Percentiles rank a stretch among this genome's conserved stretches.
phyloP scores from a whole-genome alignment of 2,329 filamentous ascomycete genomes.

The Aspergillus sp. region DNA sequence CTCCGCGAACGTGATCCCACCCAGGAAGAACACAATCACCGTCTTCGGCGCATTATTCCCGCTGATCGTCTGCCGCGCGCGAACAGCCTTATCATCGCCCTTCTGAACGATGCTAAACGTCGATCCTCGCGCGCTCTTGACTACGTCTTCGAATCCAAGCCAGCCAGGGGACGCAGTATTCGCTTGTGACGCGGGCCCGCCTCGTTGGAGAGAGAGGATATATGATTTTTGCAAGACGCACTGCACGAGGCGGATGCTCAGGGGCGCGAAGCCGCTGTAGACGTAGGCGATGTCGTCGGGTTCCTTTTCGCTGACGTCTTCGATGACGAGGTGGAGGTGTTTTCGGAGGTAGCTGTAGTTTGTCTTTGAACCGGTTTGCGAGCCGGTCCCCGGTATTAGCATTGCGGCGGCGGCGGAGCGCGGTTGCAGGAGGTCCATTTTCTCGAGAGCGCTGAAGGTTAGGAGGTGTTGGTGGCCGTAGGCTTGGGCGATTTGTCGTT shows the following conservation, averaged over 20 bases:
- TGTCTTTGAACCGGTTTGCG: conserved; percentile 71
- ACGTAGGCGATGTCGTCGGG: conserved; percentile 97
- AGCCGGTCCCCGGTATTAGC: conserved; percentile 75
- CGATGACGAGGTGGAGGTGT: conserved; percentile 83
- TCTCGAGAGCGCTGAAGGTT: conserved; percentile 85
- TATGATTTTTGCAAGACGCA: conserved; percentile 91
- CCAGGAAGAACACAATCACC: conserved; percentile 94
- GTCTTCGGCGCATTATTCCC: conserved; percentile 78
- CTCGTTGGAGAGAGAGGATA: conserved; percentile 71
- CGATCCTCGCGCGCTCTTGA: conserved; percentile 83
- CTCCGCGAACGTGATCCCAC: conserved; percentile 95
- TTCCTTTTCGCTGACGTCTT: conserved; percentile 94
- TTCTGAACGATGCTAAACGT: conserved; percentile 93
- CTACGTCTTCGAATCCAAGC: conserved; percentile 89
- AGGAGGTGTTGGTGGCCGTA: conserved; percentile 95
- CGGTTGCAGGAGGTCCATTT: conserved; percentile 81
- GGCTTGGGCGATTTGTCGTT: conserved; percentile 82
- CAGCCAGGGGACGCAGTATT: conserved; percentile 74
- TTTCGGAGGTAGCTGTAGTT: conserved; percentile 91
- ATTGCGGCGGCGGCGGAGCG: conserved; percentile 77
- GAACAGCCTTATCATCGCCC: conserved; percentile 88
- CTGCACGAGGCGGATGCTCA: conserved; percentile 89
- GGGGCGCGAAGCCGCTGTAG: conserved; percentile 93
- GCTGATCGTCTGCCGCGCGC: conserved; percentile 80
- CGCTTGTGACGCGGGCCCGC: conserved; percentile 58